Evolutionary conservation across 2,329 filamentous ascomycete genomes (phyloP), one percentile per base, ranked within the genome.

Genomic region (Fusarium staphyleae): DNA sequence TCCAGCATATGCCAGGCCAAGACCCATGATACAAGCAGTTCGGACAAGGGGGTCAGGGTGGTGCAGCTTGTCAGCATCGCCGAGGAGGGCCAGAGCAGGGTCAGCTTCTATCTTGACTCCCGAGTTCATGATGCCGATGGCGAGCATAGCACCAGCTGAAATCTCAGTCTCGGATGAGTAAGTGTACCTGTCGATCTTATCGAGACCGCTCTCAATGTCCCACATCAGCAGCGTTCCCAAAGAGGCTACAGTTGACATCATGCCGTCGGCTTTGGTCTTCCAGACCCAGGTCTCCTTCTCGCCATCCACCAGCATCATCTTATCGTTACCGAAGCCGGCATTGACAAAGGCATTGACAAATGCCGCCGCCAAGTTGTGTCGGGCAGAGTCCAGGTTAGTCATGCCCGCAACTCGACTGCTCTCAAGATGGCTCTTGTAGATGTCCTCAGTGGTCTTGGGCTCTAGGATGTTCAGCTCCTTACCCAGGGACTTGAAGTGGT

Each of bases 331-430:
- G 66, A 92, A 99, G 26, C 95, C 95, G 46, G 95, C 93, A 66
- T 99, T 99, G 58, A 95, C 92, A 69, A 99, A 98, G 0, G 90
- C 91, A 70, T 99, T 99, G 61, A 99, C 96, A 65, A 99, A 98
- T 4, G 89, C 92, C 47, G 93, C 95, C 4, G 95, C 93, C 55
- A 99, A 82, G 69, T 99, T 99, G 79, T 99, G 93, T 66, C 92
- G 85, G 24, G 93, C 93, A 9, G 95, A 99, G 72, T 99, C 95
- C 39, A 96, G 86, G 71, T 97, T 97, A 10, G 93, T 97, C 76
- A 96, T 85, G 29, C 92, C 93, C 18, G 91, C 91, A 46, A 96
- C 95, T 57, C 96, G 86, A 67, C 88, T 96, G 77, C 90, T 98
- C 77, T 99, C 95, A 5, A 99, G 84, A 75, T 99, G 95, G 70